Conservation (phyloP, 2,329 filamentous ascomycete species). For the Colletotrichum sp. region DNA sequence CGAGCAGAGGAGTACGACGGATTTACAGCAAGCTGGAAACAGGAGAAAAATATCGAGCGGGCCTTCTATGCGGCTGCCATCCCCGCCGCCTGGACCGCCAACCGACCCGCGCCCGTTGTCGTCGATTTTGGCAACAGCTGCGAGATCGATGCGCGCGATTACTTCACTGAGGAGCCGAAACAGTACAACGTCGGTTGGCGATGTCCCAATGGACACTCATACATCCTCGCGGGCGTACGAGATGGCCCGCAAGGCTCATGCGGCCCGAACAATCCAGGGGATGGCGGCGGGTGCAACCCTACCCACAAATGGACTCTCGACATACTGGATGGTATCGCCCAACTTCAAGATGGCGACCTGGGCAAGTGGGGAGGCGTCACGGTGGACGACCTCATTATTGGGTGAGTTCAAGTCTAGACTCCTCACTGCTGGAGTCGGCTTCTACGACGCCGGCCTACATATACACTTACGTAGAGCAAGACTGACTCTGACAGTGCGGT, state of each 20-base stretch:
- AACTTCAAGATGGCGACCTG: not conserved
- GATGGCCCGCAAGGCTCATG: not conserved
- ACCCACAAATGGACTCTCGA: not conserved
- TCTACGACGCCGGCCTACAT: not conserved
- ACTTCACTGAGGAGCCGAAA: not conserved
- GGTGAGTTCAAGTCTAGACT: not conserved
- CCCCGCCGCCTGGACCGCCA: not conserved
- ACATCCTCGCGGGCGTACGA: not conserved
- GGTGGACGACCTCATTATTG: not conserved
- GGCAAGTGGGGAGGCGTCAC: not conserved
- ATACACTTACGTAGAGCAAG: not conserved
- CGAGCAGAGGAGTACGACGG: not conserved
- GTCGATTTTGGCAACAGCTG: conserved; percentile 4
- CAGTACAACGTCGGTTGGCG: not conserved
- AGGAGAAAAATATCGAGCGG: not conserved
- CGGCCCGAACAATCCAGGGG: not conserved
- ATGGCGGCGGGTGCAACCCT: not conserved
- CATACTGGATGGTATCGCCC: not conserved
- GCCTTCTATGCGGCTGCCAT: conserved; percentile 4
- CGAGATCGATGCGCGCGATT: not conserved
- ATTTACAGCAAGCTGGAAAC: not conserved
- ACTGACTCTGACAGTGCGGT: not conserved
- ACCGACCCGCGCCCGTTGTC: not conserved
- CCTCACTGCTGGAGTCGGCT: not conserved
- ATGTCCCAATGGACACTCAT: not conserved